Conservation (phyloP, 2,329 filamentous ascomycete species). For the Amauroascus niger region DNA sequence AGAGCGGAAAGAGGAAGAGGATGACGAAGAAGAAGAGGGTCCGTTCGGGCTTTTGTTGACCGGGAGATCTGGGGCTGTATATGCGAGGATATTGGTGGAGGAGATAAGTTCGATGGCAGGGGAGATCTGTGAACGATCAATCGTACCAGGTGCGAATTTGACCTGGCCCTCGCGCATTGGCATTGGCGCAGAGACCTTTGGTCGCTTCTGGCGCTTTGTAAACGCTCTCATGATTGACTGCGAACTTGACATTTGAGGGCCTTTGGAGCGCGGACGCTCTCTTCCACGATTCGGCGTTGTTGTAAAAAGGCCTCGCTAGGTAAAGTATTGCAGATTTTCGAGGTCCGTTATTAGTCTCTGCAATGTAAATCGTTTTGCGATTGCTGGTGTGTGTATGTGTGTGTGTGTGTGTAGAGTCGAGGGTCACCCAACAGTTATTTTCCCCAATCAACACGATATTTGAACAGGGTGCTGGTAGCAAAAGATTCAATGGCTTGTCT, state of each 20-base stretch:
- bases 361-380: not conserved
- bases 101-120: conserved; percentile 77
- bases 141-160: conserved; percentile 37
- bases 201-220: conserved; percentile 40
- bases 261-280: not conserved
- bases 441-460: not conserved
- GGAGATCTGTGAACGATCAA: conserved; percentile 57
- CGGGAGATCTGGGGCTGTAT: conserved; percentile 76
- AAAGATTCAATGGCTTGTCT: not conserved
- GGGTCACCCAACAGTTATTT: not conserved
- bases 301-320: no score
- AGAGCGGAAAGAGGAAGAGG: conserved; percentile 47
- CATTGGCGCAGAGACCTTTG: conserved; percentile 38
- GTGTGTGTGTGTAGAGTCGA: no score
- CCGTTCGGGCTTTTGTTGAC: conserved; percentile 28
- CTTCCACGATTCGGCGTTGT: not conserved
- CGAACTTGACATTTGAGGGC: conserved; percentile 27
- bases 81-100: conserved; percentile 92
- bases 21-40: conserved; percentile 46
- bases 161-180: conserved; percentile 38
- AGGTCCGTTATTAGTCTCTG: not conserved
- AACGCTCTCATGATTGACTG: conserved; percentile 37
- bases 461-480: conserved; percentile 3
- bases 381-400: not conserved
- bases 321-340: not conserved